These are phyloP conservation scores for Zalaria sp. DNA, from an alignment of 2,329 filamentous ascomycete genomes.

Conservation along the genomic window DNA sequence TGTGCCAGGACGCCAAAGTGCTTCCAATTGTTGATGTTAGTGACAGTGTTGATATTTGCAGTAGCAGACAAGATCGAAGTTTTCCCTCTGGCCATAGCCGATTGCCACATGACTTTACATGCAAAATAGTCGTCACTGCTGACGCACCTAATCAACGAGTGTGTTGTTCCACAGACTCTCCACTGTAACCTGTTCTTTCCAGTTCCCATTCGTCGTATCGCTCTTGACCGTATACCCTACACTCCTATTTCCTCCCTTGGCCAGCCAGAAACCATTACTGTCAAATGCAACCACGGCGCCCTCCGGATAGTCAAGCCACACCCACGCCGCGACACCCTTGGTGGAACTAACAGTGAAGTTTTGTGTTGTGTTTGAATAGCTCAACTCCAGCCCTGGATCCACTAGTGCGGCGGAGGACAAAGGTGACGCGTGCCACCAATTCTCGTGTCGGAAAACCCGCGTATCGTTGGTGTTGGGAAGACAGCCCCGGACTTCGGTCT, in stretches of 20 bases:
- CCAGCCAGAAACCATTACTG: conserved; percentile 38
- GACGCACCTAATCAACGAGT: conserved; percentile 1
- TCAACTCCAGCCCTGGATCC: conserved; percentile 33
- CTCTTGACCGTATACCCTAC: conserved; percentile 32
- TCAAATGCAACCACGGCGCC: conserved; percentile 37
- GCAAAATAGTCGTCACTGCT: too few relatives aligned
- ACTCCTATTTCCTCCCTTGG: conserved; percentile 28
- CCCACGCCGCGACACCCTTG: conserved; percentile 36
- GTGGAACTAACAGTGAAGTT: conserved; percentile 35
- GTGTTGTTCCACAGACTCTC: conserved; percentile 38
- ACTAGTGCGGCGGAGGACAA: conserved; percentile 31
- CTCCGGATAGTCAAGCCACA: conserved; percentile 40
- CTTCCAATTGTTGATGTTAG: too few relatives aligned
- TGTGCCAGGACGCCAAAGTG: too few relatives aligned
- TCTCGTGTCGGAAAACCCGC: conserved; percentile 33
- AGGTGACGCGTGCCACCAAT: conserved; percentile 34
- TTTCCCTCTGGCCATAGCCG: too few relatives aligned
- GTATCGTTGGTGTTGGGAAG: conserved; percentile 30
- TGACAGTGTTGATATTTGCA: too few relatives aligned
- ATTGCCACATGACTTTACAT: too few relatives aligned
- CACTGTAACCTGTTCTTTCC: conserved; percentile 34
- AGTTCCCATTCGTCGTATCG: conserved; percentile 28
- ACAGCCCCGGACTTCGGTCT: conserved; percentile 29
- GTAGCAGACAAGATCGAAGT: too few relatives aligned
- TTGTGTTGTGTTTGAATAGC: conserved; percentile 14